Conservation (phyloP, 2,329 filamentous ascomycete genomes). For the Exophiala oligosperma region DNA sequence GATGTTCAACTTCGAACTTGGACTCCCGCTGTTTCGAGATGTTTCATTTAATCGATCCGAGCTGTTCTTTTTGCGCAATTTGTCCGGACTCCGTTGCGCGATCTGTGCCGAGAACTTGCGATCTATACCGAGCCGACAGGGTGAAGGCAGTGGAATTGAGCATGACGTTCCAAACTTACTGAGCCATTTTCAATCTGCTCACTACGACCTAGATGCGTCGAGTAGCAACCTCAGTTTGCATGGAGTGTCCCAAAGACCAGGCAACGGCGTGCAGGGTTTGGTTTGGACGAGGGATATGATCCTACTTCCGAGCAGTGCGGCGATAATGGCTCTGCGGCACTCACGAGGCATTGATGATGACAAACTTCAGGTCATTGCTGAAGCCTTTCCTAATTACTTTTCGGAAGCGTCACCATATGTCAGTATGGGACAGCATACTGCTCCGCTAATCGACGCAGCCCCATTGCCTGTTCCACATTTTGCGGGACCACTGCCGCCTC, state of each 20-base stretch:
- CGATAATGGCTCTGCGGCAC: constrained; percentile 47
- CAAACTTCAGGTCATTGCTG: constrained; percentile 54
- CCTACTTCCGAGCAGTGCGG: constrained; percentile 54
- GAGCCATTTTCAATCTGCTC: constrained; percentile 40
- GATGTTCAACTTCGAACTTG: constrained; percentile 58
- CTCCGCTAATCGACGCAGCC: background rate
- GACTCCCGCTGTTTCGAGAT: constrained; percentile 61
- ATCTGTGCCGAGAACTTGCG: constrained; percentile 41
- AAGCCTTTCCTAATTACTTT: constrained; percentile 51
- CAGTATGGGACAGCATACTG: background rate
- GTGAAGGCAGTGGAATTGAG: background rate
- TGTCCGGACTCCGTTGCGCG: constrained; percentile 58
- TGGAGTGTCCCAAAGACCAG: constrained; percentile 8
- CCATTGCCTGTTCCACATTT: background rate
- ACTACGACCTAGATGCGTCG: constrained; percentile 33
- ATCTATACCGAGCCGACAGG: constrained; percentile 4
- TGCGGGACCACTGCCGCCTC: background rate
- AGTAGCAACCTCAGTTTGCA: constrained; percentile 1
- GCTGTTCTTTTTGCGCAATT: constrained; percentile 57
- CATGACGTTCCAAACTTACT: constrained; percentile 34
- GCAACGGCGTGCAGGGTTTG: constrained; percentile 32
- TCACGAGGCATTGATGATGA: constrained; percentile 58
- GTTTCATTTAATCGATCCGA: constrained; percentile 57
- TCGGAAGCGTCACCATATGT: constrained; percentile 22
- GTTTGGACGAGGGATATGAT: constrained; percentile 65